Base-by-base conservation (phyloP, 2,329 filamentous ascomycete species). In the Penicillium capsulatum region DNA sequence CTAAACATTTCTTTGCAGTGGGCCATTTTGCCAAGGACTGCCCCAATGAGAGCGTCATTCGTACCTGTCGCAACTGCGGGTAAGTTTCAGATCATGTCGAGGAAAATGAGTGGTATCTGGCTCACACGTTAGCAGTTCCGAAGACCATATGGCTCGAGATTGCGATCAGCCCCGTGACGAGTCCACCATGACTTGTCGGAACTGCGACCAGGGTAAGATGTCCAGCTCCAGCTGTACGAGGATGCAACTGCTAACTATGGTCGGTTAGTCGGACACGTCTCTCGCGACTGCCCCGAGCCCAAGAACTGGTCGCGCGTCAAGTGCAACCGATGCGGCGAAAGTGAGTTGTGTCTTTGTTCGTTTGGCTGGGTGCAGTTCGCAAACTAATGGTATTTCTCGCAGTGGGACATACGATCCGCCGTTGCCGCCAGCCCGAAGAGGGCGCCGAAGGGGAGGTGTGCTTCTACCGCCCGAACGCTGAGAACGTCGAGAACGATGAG, bases 21-120 rank as follows among this genome's bases (percentile, higher is more conserved):
- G 69, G 68, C 7, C 68, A 71, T 34, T 70, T 70, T 41, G 68
- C 67, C 1, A 70, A 70, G 42, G 69, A 73, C 17, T 73, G 71
- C 40, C 65, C 66, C 10, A 45, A 55, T 34, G 59, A 59, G 30
- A 36, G 47, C n/a, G 29, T 29, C 10, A 52, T 58, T 14, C 61
- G 60, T 32, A 53, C 64, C 31, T 73, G 71, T 44, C 63, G 63
- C 17, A 72, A 72, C 50, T 73, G 70, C 50, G 67, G 66, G 65
- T 68, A 47, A 55, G 62, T 51, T 9, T 19, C 2, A 17, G 17
- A n/a, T 34, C 13, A 33, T 15, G 9, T 14, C 2, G 1, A 20
- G 17, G 3, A 10, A 9, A 26, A 9, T 7, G 20, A 8, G 16
- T 20, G 7, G 24, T 19, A 3, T 3, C 16, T 30, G 7, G 29